Percentiles rank a stretch among this genome's conserved stretches.
phyloP scores from a whole-genome alignment of 75 land plant genomes.

The Cunninghamia lanceolata region DNA sequence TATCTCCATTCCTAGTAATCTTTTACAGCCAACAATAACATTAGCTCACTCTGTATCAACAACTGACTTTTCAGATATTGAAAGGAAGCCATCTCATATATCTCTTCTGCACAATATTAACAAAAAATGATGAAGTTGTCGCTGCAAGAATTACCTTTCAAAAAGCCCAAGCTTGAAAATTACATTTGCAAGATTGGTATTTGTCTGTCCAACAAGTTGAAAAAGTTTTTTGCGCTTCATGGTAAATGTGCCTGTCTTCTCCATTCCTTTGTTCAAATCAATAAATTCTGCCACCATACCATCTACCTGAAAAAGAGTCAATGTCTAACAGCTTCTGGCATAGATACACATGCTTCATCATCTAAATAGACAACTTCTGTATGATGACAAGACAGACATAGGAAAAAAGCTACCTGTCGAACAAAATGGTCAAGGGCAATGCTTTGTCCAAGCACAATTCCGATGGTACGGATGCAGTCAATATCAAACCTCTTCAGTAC shows the following conservation, averaged over 20 bases:
- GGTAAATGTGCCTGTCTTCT: conserved; percentile 77
- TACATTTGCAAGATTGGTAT: conserved; percentile 86
- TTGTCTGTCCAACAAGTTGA: conserved; percentile 88
- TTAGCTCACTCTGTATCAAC: conserved; percentile 8
- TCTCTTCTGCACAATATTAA: not conserved
- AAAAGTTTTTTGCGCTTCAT: conserved; percentile 77
- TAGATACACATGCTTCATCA: not conserved
- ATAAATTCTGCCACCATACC: conserved; percentile 82
- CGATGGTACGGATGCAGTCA: conserved; percentile 81
- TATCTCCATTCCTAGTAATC: not conserved
- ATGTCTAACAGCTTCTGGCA: not conserved
- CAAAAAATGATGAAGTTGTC: not conserved
- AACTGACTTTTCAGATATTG: conserved; percentile 3
- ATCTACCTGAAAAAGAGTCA: conserved; percentile 56
- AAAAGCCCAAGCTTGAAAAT: conserved; percentile 85
- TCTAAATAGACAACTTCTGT: not conserved
- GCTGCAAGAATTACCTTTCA: conserved; percentile 54
- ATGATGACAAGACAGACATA: not conserved
- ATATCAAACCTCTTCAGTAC: conserved; percentile 69
- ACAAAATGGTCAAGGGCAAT: conserved; percentile 87
- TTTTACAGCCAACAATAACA: conserved; percentile 9
- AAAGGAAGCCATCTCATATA: not conserved
- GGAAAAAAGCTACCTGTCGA: conserved; percentile 45
- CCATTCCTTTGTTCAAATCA: conserved; percentile 82
- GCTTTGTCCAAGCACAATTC: conserved; percentile 84